These are phyloP conservation scores for Boletus rubropictus DNA, from an alignment of 768 basidiomycete species.

Conservation along the genomic window DNA sequence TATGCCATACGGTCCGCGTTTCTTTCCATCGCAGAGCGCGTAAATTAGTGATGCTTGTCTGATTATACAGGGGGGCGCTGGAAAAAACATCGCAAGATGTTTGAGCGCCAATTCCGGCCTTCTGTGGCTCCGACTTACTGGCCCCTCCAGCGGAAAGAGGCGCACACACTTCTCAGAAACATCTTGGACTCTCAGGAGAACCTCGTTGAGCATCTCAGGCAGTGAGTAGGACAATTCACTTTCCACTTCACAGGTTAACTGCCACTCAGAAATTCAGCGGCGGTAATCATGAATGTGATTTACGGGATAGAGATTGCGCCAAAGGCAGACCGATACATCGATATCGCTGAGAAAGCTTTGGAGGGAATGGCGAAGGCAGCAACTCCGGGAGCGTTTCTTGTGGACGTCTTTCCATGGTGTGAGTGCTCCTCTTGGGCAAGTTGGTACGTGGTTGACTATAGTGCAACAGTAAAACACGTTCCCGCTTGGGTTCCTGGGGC, in stretches of 20 bases:
- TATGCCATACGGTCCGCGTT: conserved; percentile 43
- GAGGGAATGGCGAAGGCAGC: conserved; percentile 47
- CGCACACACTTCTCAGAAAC: conserved; percentile 40
- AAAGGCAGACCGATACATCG: conserved; percentile 42
- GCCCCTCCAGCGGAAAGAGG: conserved; percentile 42
- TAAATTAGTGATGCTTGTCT: background rate
- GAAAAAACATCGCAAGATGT: conserved; percentile 48
- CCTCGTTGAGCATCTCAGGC: conserved; percentile 45
- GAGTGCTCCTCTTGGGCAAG: conserved; percentile 6
- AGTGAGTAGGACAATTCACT: conserved; percentile 31
- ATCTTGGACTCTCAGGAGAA: conserved; percentile 40
- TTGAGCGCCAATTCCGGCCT: conserved; percentile 47
- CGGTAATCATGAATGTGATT: conserved; percentile 48
- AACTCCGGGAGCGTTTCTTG: conserved; percentile 49
- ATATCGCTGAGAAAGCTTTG: conserved; percentile 47
- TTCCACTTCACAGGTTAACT: background rate
- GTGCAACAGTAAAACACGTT: conserved; percentile 42
- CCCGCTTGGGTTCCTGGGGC: conserved; percentile 51
- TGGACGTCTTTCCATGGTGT: conserved; percentile 44
- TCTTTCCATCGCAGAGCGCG: background rate
- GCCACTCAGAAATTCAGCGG: conserved; percentile 41
- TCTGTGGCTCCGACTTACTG: conserved; percentile 37
- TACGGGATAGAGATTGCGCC: conserved; percentile 45
- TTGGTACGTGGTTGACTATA: conserved; percentile 1
- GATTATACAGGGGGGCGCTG: conserved; percentile 41